Evolutionary conservation across 169 alveolate species (phyloP).

Genomic region (Eimeria falciformis): DNA sequence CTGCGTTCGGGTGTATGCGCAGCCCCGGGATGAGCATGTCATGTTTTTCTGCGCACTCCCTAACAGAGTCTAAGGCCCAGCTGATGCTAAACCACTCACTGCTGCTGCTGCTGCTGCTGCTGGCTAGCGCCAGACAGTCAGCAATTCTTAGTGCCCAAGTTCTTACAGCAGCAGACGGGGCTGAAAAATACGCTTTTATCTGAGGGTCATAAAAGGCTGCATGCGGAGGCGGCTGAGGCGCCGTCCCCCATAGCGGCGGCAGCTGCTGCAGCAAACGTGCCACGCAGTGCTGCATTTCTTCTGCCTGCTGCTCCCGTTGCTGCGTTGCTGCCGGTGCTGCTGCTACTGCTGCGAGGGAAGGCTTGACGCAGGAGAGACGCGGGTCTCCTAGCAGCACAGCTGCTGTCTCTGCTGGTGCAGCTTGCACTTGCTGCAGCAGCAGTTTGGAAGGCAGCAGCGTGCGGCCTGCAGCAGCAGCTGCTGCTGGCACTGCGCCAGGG

Average conservation of each 20-base stretch:
- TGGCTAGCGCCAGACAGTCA: constrained; percentile 45
- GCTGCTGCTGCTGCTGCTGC: constrained; percentile 65
- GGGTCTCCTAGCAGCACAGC: constrained; percentile 48
- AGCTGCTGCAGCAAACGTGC: constrained; percentile 41
- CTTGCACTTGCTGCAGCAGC: constrained; percentile 72
- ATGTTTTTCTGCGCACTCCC: constrained; percentile 11
- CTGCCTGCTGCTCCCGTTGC: not conserved
- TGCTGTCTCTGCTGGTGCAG: constrained; percentile 36
- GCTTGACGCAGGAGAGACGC: not conserved
- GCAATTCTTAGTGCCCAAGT: constrained; percentile 19
- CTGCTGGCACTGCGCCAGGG: constrained; percentile 35
- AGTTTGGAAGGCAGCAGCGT: constrained; percentile 32
- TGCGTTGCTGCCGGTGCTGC: constrained; percentile 19
- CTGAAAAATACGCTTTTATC: not conserved
- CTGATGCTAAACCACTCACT: constrained; percentile 40
- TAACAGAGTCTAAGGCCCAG: constrained; percentile 41
- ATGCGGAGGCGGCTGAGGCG: not conserved
- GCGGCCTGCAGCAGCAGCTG: constrained; percentile 65
- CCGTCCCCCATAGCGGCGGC: constrained; percentile 37
- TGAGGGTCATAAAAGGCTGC: constrained; percentile 24
- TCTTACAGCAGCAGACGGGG: constrained; percentile 14
- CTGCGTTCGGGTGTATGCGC: constrained; percentile 25
- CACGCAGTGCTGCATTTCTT: not conserved
- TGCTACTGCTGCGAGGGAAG: not conserved
- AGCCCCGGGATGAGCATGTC: constrained; percentile 33